A percentile compares a stretch with the other conserved stretches of the same genome.
Evolutionary conservation across 2,329 filamentous ascomycete genomes (phyloP).

Genomic region (Cordyceps sp.): DNA sequence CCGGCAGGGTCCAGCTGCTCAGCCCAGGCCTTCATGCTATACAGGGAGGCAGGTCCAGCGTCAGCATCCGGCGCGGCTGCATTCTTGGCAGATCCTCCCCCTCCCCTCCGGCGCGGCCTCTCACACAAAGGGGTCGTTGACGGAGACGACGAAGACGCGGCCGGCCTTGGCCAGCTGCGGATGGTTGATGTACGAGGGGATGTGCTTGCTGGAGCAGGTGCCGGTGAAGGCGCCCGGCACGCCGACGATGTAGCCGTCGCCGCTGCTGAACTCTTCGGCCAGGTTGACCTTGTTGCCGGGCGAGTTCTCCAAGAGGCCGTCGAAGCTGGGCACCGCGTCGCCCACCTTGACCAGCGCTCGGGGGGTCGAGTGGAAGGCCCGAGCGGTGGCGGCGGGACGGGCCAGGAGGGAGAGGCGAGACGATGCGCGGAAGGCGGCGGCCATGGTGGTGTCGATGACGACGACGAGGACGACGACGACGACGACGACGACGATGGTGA

Average conservation of each 20-base stretch:
- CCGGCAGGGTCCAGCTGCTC: constrained; percentile 58
- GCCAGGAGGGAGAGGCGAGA: constrained; percentile 15
- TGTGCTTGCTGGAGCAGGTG: constrained; percentile 45
- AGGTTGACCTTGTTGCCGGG: constrained; percentile 87
- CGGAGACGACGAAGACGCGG: constrained; percentile 74
- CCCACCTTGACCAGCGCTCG: constrained; percentile 55
- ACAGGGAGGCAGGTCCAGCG: not conserved
- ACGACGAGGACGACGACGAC: too few species aligned
- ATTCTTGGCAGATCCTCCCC: too few species aligned
- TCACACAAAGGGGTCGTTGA: constrained; percentile 92
- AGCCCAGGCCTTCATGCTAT: constrained; percentile 79
- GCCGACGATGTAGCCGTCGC: constrained; percentile 69
- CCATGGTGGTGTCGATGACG: too few species aligned
- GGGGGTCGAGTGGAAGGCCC: constrained; percentile 47
- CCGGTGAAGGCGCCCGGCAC: constrained; percentile 63
- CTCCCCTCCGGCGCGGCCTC: constrained; percentile 14
- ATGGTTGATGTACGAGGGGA: constrained; percentile 76
- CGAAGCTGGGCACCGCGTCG: constrained; percentile 60
- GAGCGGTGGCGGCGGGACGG: constrained; percentile 12
- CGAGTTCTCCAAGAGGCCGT: constrained; percentile 68
- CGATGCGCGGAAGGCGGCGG: constrained; percentile 19
- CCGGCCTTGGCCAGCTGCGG: constrained; percentile 64
- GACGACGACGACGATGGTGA: too few species aligned
- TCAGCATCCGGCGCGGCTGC: too few species aligned
- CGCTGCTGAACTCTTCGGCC: constrained; percentile 52